Base-by-base conservation (phyloP, 2,329 filamentous ascomycete genomes). In the Colletotrichum tropicicola region DNA sequence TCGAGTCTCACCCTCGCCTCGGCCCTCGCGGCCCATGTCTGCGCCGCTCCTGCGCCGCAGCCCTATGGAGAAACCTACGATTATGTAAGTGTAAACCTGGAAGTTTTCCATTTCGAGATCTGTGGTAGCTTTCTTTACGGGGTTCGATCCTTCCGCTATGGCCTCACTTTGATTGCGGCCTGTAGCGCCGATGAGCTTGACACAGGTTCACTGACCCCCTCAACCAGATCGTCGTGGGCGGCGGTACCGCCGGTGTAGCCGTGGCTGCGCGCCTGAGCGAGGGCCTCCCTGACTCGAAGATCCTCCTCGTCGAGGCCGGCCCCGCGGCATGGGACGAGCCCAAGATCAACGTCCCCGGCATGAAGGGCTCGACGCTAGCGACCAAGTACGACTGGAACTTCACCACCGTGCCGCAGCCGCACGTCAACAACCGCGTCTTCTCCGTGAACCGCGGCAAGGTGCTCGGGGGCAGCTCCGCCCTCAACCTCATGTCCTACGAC, bases 391-490 rank as follows among this genome's bases (percentile, higher is more conserved):
- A 82, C 70, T 79, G 80, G 71, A 77, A 76, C 52, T 79, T 83
- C 69, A 74, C 77, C 9, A 80, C 80, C 0, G 72, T 73, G 6
- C 73, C 79, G 3, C 80, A 82, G 53, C 61, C 73, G 2, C 66
- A 72, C 19, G 75, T 82, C 4, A 76, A 78, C n/a, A 72, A 74
- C 8, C 75, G 79, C 1, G 66, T 73, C 6, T 77, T 83, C 21
- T 51, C 71, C 5, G 77, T 80, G 37, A 77, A 76, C 13, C 74
- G 81, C 6, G 82, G 80, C 10, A 80, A 81, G 51, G 78, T 82
- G 1, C 75, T 85, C 0, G 82, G 83, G 12, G 83, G 83, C 12
- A 79, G 77, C 32, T 80, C 76, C 19, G 76, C 80, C 0, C 65
- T 85, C 28, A 84, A 85, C 66, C 79, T 82, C 47, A 74, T 78